Evolutionary conservation across 2,329 filamentous ascomycete genomes (phyloP).

Genomic region (Talaromyces sp.): DNA sequence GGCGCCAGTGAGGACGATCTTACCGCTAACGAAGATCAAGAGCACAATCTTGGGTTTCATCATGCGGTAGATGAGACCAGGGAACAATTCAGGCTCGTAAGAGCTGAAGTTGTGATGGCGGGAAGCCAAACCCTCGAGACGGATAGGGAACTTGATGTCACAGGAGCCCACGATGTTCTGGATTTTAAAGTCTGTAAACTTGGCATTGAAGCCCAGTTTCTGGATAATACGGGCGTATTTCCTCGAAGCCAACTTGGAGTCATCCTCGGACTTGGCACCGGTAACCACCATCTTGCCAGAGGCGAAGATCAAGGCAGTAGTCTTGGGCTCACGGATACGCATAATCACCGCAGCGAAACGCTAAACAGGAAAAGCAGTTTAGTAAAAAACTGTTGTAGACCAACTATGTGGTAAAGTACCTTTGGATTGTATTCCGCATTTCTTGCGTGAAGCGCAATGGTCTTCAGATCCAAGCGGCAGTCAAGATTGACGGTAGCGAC

Average conservation of each 20-base stretch:
- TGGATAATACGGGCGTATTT: constrained; percentile 99
- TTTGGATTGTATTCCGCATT: constrained; percentile 99
- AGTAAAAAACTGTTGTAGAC: constrained; percentile 38
- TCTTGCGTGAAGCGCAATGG: constrained; percentile 93
- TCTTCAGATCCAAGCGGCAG: constrained; percentile 96
- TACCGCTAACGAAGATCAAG: constrained; percentile 94
- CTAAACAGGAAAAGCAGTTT: constrained; percentile 50
- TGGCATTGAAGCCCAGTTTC: constrained; percentile 98
- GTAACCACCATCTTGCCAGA: constrained; percentile 99
- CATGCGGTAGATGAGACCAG: constrained; percentile 99
- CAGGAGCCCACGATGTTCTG: constrained; percentile 99
- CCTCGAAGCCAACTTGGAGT: constrained; percentile 91
- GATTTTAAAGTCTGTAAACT: constrained; percentile 99
- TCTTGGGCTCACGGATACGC: constrained; percentile 99
- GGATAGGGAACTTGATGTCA: constrained; percentile 99
- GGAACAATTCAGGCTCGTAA: constrained; percentile 97
- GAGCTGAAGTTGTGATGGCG: constrained; percentile 99
- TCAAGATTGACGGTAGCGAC: constrained; percentile 98
- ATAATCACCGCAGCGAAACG: constrained; percentile 99
- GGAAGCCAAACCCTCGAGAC: constrained; percentile 88
- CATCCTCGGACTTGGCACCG: constrained; percentile 95
- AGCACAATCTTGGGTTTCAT: constrained; percentile 99
- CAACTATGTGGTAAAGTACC: constrained; percentile 52
- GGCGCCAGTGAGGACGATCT: constrained; percentile 95
- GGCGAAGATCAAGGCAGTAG: constrained; percentile 94